Evolutionary conservation across 2,329 filamentous ascomycete species (phyloP).

Genomic region (Neopestalotiopsis sp.): DNA sequence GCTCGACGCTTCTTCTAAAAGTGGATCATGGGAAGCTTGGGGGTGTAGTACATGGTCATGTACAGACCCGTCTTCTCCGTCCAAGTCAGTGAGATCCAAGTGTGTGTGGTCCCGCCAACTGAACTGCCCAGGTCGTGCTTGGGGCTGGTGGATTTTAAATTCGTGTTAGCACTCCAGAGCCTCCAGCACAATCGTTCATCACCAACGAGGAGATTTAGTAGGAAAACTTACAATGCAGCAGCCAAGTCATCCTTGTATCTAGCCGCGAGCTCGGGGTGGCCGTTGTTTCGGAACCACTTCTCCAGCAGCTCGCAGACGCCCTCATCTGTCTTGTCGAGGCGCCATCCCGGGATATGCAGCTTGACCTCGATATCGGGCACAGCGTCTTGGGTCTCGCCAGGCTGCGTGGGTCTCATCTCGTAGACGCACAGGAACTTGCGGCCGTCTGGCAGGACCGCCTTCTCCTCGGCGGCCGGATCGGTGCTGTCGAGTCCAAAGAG

Average conservation of each 20-base stretch:
- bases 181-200: too few relatives aligned
- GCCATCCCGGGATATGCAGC: conserved; percentile 15
- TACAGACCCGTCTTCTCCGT: conserved; percentile 20
- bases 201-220: too few relatives aligned
- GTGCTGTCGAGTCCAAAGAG: neutral
- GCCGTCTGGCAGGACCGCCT: neutral
- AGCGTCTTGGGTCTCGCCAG: neutral
- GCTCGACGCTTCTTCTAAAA: neutral
- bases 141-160: neutral
- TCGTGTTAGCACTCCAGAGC: too few relatives aligned
- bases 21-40: conserved; percentile 19
- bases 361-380: conserved; percentile 21
- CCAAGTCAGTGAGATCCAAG: conserved; percentile 18
- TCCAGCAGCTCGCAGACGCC: conserved; percentile 12
- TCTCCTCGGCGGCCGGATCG: neutral
- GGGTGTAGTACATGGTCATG: conserved; percentile 22
- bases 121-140: neutral
- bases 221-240: conserved; percentile 15
- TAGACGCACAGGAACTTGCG: neutral
- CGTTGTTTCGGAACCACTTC: conserved; percentile 18
- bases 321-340: conserved; percentile 17
- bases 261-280: conserved; percentile 15
- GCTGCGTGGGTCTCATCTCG: neutral
- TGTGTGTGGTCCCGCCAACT: conserved; percentile 16
- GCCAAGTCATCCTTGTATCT: conserved; percentile 17